phyloP scores from a whole-genome alignment of 352 stramenopile genomes.

The Phytophthora tentaculata region DNA sequence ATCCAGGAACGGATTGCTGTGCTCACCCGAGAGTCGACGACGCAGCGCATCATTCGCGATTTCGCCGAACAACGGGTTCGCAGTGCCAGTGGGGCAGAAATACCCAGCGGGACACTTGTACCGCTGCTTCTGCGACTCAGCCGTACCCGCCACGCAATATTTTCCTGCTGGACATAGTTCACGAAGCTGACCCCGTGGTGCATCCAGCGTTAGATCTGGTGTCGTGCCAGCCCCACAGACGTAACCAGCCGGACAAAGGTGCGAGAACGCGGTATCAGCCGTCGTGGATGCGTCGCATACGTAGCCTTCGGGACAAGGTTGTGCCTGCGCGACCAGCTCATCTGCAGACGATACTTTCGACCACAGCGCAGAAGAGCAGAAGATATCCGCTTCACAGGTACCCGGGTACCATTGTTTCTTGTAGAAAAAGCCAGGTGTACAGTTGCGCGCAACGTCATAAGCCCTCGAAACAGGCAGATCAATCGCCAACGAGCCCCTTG shows the following conservation, averaged over 20 bases:
- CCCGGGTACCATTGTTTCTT: conserved; percentile 94
- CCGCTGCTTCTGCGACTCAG: conserved; percentile 78
- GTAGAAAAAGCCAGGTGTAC: conserved; percentile 92
- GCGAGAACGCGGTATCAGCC: conserved; percentile 68
- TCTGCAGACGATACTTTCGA: conserved; percentile 29
- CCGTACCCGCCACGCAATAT: conserved; percentile 90
- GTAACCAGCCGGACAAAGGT: conserved; percentile 92
- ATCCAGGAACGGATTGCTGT: conserved; percentile 80
- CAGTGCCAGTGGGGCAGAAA: conserved; percentile 96
- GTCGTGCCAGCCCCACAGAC: conserved; percentile 95
- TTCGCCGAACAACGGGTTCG: conserved; percentile 82
- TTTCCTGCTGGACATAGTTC: conserved; percentile 90
- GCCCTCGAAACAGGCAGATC: conserved; percentile 83
- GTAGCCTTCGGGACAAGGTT: conserved; percentile 94
- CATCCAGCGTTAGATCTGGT: conserved; percentile 90
- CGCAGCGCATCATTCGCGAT: conserved; percentile 92
- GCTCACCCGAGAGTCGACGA: conserved; percentile 59
- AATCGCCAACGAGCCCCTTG: conserved; percentile 86
- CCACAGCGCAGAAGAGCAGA: conserved; percentile 76
- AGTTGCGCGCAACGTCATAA: conserved; percentile 93
- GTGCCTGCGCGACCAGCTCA: conserved; percentile 74
- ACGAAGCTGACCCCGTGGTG: conserved; percentile 88
- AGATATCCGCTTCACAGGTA: conserved; percentile 96
- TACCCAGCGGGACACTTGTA: conserved; percentile 89
- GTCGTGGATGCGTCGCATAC: conserved; percentile 94